Evolutionary conservation across 2,329 filamentous ascomycete species (phyloP).

Genomic region (Corinectria fuckeliana): DNA sequence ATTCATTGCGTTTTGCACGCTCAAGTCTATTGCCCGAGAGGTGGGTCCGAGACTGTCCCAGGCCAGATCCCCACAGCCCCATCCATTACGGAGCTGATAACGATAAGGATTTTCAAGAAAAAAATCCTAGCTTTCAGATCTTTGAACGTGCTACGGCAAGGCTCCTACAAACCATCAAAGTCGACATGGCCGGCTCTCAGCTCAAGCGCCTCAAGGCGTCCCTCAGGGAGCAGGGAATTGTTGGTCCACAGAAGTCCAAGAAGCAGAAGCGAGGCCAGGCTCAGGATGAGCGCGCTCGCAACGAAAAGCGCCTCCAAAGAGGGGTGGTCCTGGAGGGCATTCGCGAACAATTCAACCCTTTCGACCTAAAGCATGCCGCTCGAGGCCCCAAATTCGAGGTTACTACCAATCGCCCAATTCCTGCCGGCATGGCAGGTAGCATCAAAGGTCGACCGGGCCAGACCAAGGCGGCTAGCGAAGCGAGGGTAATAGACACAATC

Average conservation of each 20-base stretch:
- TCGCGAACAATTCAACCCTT: constrained; percentile 96
- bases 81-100: constrained; percentile 25
- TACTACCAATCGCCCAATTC: constrained; percentile 68
- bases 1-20: too few relatives aligned
- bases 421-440: constrained; percentile 60
- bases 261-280: constrained; percentile 84
- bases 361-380: constrained; percentile 85
- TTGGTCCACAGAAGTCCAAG: constrained; percentile 91
- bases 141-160: constrained; percentile 4
- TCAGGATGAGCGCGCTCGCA: constrained; percentile 68
- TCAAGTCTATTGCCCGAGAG: too few relatives aligned
- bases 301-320: constrained; percentile 77
- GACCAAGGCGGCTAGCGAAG: constrained; percentile 85
- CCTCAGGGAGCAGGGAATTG: constrained; percentile 85
- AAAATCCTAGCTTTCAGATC: constrained; percentile 29
- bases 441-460: constrained; percentile 80
- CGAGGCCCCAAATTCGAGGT: constrained; percentile 86
- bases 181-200: constrained; percentile 89
- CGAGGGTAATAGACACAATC: constrained; percentile 64
- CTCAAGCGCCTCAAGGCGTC: constrained; percentile 94
- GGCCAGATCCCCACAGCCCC: constrained; percentile 13
- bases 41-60: not conserved
- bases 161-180: constrained; percentile 24
- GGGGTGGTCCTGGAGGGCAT: constrained; percentile 82
- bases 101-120: constrained; percentile 38